phyloP scores from a whole-genome alignment of 768 basidiomycete species.

The Mycena chlorophos region DNA sequence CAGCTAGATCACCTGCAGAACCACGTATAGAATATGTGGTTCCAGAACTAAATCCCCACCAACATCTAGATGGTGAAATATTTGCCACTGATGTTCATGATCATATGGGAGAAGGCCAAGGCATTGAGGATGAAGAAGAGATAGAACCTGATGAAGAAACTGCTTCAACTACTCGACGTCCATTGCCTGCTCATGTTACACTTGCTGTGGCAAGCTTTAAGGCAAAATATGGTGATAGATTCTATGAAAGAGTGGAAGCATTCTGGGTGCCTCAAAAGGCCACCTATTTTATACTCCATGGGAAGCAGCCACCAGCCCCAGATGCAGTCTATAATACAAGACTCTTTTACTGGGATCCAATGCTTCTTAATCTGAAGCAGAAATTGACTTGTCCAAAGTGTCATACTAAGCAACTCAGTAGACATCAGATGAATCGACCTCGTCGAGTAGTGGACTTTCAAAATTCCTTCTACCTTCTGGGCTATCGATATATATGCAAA shows the following conservation, averaged over 20 bases:
- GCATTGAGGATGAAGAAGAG: background rate
- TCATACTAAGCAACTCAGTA: background rate
- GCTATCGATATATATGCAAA: background rate
- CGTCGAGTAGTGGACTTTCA: background rate
- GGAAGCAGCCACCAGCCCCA: background rate
- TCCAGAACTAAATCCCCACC: background rate
- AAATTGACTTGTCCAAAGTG: background rate
- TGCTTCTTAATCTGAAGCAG: background rate
- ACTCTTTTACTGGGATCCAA: background rate
- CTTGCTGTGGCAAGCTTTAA: too few relatives aligned
- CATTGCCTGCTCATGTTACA: background rate
- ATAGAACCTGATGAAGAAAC: background rate
- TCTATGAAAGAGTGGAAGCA: background rate
- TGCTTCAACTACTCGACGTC: background rate
- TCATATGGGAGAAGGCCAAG: background rate
- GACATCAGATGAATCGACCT: background rate
- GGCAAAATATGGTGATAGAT: background rate
- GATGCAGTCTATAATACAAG: background rate
- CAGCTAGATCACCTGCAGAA: too few relatives aligned
- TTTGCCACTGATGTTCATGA: background rate
- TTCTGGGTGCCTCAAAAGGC: background rate
- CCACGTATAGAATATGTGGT: background rate
- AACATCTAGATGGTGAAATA: background rate
- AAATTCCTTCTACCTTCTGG: background rate
- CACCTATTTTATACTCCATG: background rate